These are phyloP conservation scores for Cnidoscolus chayamansa DNA, from an alignment of 441 rosid genomes.

Conservation along the genomic window DNA sequence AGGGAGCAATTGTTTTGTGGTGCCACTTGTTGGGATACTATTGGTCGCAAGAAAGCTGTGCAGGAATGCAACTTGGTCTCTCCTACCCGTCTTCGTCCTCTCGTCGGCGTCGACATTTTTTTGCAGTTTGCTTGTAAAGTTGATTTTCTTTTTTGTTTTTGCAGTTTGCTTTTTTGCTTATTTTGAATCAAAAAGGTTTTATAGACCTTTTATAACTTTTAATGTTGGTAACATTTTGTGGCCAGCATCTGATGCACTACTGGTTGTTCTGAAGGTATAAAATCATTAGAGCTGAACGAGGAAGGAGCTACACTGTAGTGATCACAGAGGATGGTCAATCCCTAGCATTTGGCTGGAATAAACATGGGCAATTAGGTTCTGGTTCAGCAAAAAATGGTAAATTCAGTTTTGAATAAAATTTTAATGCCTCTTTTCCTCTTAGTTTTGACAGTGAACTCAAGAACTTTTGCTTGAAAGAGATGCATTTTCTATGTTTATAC, in stretches of 20 bases:
- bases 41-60: constrained; percentile 63
- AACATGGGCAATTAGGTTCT: constrained; percentile 90
- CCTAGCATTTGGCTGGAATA: constrained; percentile 94
- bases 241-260: background rate
- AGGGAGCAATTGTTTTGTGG: constrained; percentile 96
- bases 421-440: background rate
- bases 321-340: constrained; percentile 78
- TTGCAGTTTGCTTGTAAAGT: too few relatives aligned
- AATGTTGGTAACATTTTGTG: background rate
- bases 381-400: constrained; percentile 78
- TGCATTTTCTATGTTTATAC: background rate
- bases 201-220: background rate
- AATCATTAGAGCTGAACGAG: constrained; percentile 67
- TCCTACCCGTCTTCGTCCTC: constrained; percentile 90
- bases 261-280: constrained; percentile 53
- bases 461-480: background rate
- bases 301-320: constrained; percentile 79
- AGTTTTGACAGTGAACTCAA: background rate
- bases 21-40: constrained; percentile 67
- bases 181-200: background rate
- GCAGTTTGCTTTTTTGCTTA: background rate
- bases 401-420: constrained; percentile 12
- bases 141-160: too few relatives aligned
- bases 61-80: constrained; percentile 77
- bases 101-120: constrained; percentile 66